Evolutionary conservation across 768 basidiomycete genomes (phyloP).

Genomic region (Rhizopogon vinicolor): DNA sequence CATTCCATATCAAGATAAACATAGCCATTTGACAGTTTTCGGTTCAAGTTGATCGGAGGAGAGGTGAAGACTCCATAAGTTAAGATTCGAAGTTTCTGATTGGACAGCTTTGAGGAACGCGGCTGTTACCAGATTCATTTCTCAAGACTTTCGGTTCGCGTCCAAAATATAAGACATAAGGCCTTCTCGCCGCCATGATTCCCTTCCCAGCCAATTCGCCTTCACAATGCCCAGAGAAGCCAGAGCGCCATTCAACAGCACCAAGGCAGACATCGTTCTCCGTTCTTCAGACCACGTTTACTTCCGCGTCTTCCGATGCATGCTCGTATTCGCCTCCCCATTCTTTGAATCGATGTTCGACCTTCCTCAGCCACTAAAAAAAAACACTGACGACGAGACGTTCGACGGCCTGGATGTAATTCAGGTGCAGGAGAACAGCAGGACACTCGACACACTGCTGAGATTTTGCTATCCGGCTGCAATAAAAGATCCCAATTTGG

Average conservation of each 20-base stretch:
- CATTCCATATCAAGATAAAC: no score
- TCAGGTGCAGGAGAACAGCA: conserved; percentile 24
- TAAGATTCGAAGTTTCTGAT: no score
- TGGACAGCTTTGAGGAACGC: no score
- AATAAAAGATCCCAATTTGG: conserved; percentile 18
- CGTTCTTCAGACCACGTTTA: conserved; percentile 42
- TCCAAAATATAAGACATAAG: not conserved
- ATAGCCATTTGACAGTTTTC: no score
- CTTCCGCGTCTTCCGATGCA: conserved; percentile 19
- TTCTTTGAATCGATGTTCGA: conserved; percentile 29
- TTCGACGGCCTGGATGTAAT: conserved; percentile 18
- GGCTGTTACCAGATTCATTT: not conserved
- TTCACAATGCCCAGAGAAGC: conserved; percentile 18
- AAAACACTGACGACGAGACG: conserved; percentile 9
- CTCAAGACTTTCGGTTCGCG: not conserved
- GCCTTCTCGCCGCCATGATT: not conserved
- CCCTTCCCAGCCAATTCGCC: not conserved
- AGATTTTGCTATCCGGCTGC: conserved; percentile 32
- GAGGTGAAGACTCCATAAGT: no score
- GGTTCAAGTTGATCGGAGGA: no score
- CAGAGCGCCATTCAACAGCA: conserved; percentile 39
- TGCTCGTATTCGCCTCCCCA: conserved; percentile 23
- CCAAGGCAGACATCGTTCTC: conserved; percentile 45
- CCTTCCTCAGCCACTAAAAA: conserved; percentile 18
- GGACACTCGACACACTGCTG: conserved; percentile 24